Evolutionary conservation across 2,329 filamentous ascomycete species (phyloP).

Genomic region (Alternaria gaisen): DNA sequence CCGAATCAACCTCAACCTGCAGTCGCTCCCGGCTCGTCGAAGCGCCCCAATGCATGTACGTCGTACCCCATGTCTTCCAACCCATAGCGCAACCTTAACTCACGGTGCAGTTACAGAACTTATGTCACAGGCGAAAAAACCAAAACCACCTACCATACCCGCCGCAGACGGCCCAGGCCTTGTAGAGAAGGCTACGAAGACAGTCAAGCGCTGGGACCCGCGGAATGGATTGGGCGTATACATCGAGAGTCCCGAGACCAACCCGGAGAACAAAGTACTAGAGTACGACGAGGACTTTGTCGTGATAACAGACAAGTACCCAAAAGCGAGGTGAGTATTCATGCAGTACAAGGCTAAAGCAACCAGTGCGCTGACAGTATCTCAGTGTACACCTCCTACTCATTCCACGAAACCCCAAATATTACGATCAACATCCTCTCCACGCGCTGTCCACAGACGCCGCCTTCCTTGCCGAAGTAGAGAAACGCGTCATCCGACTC

Average conservation of each 20-base stretch:
- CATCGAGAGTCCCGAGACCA: slow-evolving; percentile 68
- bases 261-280: slow-evolving; percentile 68
- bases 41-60: slow-evolving; percentile 53
- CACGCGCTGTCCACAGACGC: slow-evolving; percentile 73
- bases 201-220: slow-evolving; percentile 43
- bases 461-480: slow-evolving; percentile 72
- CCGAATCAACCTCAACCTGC: slow-evolving; percentile 10
- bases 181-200: slow-evolving; percentile 28
- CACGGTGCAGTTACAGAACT: slow-evolving; percentile 56
- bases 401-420: slow-evolving; percentile 74
- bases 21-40: slow-evolving; percentile 18
- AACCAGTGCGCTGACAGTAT: background rate
- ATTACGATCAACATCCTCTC: slow-evolving; percentile 75
- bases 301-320: slow-evolving; percentile 82
- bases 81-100: slow-evolving; percentile 25
- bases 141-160: slow-evolving; percentile 34
- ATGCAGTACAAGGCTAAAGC: background rate
- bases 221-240: slow-evolving; percentile 73
- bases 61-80: background rate
- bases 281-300: slow-evolving; percentile 75
- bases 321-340: slow-evolving; percentile 66
- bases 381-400: slow-evolving; percentile 83
- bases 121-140: slow-evolving; percentile 54
- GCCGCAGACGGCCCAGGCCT: slow-evolving; percentile 6
- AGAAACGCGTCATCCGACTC: slow-evolving; percentile 68